Conservation (phyloP, 805 yeast genomes). For the Candida anglica region DNA sequence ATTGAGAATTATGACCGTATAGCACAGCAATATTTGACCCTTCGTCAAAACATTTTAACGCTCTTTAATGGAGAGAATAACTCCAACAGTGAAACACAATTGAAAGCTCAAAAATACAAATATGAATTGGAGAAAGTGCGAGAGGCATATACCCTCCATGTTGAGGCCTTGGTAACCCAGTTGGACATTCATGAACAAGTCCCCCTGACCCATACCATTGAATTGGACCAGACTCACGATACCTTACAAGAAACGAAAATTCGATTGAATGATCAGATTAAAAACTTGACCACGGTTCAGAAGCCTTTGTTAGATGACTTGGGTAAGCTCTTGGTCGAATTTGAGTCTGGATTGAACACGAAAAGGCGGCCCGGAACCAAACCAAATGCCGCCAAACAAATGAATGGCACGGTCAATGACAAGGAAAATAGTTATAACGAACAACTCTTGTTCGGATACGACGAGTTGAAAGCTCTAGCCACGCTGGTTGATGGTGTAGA, state of each 20-base stretch:
- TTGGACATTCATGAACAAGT: background rate
- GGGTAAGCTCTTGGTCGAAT: constrained; percentile 18
- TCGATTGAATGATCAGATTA: background rate
- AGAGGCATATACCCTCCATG: constrained; percentile 21
- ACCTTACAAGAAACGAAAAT: background rate
- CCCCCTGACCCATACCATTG: constrained; percentile 2
- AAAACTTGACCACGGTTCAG: constrained; percentile 20
- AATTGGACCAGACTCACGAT: background rate
- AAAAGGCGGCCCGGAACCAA: no score
- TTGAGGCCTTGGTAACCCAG: background rate
- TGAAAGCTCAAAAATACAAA: constrained; percentile 8
- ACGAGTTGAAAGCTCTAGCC: constrained; percentile 16
- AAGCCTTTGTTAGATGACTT: constrained; percentile 35
- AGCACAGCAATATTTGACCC: constrained; percentile 26
- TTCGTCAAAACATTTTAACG: constrained; percentile 28
- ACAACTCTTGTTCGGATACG: constrained; percentile 14
- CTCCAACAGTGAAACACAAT: constrained; percentile 2
- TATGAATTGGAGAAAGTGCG: constrained; percentile 26
- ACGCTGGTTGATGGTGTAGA: constrained; percentile 10
- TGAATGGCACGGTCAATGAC: background rate
- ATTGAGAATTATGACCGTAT: constrained; percentile 30
- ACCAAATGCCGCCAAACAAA: background rate
- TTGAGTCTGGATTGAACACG: constrained; percentile 14
- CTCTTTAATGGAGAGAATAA: constrained; percentile 9
- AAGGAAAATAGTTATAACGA: constrained; percentile 5